Conservation (phyloP, 2,329 filamentous ascomycete genomes). For the Trichophaea hybrida region DNA sequence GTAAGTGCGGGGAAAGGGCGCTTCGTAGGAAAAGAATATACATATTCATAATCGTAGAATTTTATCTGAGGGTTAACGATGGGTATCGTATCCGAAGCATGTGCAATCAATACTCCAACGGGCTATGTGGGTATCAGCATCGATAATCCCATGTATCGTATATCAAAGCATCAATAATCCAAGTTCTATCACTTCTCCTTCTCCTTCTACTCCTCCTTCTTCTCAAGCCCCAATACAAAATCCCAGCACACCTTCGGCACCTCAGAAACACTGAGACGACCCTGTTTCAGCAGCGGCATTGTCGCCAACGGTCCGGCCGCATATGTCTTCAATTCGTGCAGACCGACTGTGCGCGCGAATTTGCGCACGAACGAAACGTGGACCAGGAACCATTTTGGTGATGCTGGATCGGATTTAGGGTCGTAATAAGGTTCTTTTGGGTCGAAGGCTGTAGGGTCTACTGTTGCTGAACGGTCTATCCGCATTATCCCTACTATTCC, state of each 20-base stretch:
- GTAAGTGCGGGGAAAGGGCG: too few species aligned
- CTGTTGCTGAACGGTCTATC: slow-evolving; percentile 67
- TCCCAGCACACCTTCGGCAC: slow-evolving; percentile 37
- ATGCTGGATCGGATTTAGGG: slow-evolving; percentile 50
- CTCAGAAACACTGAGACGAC: slow-evolving; percentile 59
- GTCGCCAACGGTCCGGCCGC: slow-evolving; percentile 46
- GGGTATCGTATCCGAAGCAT: too few species aligned
- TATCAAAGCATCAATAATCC: neutral
- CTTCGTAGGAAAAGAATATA: too few species aligned
- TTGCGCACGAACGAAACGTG: slow-evolving; percentile 79
- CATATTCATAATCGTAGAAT: too few species aligned
- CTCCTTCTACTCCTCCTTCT: slow-evolving; percentile 1
- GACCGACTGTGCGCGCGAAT: slow-evolving; percentile 53
- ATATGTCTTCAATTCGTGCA: slow-evolving; percentile 50
- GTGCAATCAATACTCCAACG: neutral
- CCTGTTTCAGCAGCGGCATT: slow-evolving; percentile 73
- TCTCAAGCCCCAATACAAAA: slow-evolving; percentile 34
- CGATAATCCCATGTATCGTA: neutral
- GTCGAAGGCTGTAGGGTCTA: slow-evolving; percentile 66
- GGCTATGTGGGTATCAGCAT: neutral
- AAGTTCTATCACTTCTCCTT: neutral
- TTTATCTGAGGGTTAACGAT: too few species aligned
- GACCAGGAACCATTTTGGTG: slow-evolving; percentile 76
- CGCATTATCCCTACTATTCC: slow-evolving; percentile 82
- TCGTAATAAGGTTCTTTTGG: slow-evolving; percentile 70